Conservation (phyloP, 2,329 filamentous ascomycete species). For the Diaporthe aspalathi region DNA sequence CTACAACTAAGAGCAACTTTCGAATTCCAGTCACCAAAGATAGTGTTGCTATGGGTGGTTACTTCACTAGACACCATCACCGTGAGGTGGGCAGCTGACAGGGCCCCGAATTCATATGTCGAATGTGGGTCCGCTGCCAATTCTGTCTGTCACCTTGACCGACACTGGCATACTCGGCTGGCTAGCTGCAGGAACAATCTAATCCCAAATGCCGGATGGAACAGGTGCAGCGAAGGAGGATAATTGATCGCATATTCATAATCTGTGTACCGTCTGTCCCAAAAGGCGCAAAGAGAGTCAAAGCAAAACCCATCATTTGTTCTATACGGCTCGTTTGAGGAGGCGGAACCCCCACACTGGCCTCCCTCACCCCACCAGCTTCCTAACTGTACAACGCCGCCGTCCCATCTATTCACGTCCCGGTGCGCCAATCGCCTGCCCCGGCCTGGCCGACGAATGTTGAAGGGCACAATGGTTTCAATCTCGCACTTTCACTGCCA, state of each 20-base stretch:
- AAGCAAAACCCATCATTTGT: conserved; percentile 20
- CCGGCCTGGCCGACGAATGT: conserved; percentile 42
- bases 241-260: conserved; percentile 29
- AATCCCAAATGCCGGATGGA: background rate
- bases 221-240: background rate
- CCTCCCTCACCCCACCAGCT: background rate
- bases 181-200: conserved; percentile 6
- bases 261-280: conserved; percentile 17
- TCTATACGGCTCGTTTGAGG: conserved; percentile 6
- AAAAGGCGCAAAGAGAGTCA: conserved; percentile 6
- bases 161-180: background rate
- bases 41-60: background rate
- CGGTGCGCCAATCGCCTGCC: background rate
- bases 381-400: background rate
- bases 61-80: background rate
- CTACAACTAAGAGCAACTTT: background rate
- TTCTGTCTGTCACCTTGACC: background rate
- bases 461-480: conserved; percentile 35
- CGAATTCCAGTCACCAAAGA: background rate
- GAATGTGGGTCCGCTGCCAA: background rate
- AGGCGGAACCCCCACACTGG: background rate
- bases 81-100: background rate
- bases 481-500: background rate
- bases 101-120: background rate
- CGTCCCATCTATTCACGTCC: conserved; percentile 17